These are phyloP conservation scores for Aschersonia sp. DNA, from an alignment of 2,329 filamentous ascomycete genomes.

Conservation along the genomic window DNA sequence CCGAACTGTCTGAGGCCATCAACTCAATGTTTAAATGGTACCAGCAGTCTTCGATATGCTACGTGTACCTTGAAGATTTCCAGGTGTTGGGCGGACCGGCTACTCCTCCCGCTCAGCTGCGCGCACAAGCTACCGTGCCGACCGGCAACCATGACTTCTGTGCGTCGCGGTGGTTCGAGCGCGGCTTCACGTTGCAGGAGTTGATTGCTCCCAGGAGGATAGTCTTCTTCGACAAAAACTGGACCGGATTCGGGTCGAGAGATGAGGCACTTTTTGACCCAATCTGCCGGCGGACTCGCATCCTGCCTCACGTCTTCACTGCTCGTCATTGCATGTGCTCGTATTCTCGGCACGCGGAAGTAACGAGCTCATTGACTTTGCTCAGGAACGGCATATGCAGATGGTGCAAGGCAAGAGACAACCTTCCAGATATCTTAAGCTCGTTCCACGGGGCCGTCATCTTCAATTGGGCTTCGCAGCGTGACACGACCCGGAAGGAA, in stretches of 20 bases:
- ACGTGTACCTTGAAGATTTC: slow-evolving; percentile 12
- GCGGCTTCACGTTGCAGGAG: slow-evolving; percentile 8
- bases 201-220: slow-evolving; percentile 5
- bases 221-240: slow-evolving; percentile 4
- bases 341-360: background rate
- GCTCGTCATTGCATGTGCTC: background rate
- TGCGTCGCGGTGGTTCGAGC: slow-evolving; percentile 10
- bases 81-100: background rate
- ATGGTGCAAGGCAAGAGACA: background rate
- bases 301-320: background rate
- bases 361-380: background rate
- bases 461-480: slow-evolving; percentile 1
- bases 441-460: slow-evolving; percentile 1
- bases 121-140: background rate
- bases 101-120: no score
- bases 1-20: slow-evolving; percentile 10
- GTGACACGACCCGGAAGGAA: slow-evolving; percentile 1
- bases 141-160: slow-evolving; percentile 2
- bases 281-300: background rate
- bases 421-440: background rate
- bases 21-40: slow-evolving; percentile 9
- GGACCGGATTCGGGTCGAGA: background rate
- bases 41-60: slow-evolving; percentile 9
- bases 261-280: background rate
- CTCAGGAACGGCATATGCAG: background rate